Evolutionary conservation across 129 eudicot species (phyloP).

Genomic region (Silybum marianum): DNA sequence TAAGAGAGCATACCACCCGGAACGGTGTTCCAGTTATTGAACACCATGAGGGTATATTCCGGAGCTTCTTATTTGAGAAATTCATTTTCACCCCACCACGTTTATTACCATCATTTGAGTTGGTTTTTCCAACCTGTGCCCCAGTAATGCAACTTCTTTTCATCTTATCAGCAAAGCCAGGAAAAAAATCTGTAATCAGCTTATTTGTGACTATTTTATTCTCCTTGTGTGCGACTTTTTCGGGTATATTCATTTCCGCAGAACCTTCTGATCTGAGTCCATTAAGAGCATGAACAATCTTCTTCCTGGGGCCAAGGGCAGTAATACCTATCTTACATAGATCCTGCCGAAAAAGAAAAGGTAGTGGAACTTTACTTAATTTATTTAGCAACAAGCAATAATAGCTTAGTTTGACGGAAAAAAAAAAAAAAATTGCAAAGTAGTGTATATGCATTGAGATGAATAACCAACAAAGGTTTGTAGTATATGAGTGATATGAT

Average conservation of each 20-base stretch:
- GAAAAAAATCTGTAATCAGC: conserved; percentile 80
- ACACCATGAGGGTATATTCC: conserved; percentile 86
- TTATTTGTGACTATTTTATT: conserved; percentile 47
- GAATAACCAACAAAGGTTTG: neutral
- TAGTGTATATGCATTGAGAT: neutral
- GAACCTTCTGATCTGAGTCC: conserved; percentile 43
- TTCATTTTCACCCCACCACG: conserved; percentile 29
- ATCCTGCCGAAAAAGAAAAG: conserved; percentile 53
- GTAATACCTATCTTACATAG: conserved; percentile 72
- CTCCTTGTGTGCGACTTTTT: conserved; percentile 33
- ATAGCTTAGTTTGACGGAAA: neutral
- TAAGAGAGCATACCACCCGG: conserved; percentile 67
- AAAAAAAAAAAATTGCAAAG: neutral
- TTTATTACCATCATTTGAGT: conserved; percentile 37
- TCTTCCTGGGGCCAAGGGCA: conserved; percentile 96
- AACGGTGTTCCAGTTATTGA: conserved; percentile 78
- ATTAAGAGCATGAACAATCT: conserved; percentile 69
- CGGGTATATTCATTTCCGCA: conserved; percentile 30
- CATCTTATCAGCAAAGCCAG: conserved; percentile 49
- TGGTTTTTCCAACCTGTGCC: conserved; percentile 36
- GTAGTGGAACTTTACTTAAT: neutral
- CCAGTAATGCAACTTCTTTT: conserved; percentile 28
- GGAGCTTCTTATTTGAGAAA: conserved; percentile 44
- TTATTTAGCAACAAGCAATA: neutral
- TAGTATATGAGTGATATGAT: neutral